These are phyloP conservation scores for Yarrowia sp. DNA, from an alignment of 805 yeast species.

Conservation along the genomic window DNA sequence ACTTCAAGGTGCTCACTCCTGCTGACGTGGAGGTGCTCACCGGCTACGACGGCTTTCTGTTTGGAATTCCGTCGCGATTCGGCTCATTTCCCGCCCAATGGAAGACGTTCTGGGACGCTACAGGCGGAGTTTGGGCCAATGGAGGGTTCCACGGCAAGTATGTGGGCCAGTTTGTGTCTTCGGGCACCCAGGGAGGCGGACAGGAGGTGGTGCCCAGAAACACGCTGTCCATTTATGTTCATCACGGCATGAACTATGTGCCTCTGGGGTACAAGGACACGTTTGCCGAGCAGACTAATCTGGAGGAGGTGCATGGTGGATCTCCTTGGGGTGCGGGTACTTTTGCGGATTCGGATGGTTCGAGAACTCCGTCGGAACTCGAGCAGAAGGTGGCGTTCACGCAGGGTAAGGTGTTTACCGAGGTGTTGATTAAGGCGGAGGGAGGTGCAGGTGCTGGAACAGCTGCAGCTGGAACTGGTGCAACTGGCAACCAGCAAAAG, in stretches of 20 bases:
- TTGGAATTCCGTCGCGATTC: constrained; percentile 84
- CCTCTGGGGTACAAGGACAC: constrained; percentile 75
- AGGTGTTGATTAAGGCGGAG: constrained; percentile 38
- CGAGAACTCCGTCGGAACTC: constrained; percentile 60
- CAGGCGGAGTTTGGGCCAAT: constrained; percentile 76
- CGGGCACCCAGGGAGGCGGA: constrained; percentile 80
- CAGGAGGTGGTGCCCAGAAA: constrained; percentile 70
- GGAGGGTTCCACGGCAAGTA: constrained; percentile 74
- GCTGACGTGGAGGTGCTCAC: constrained; percentile 58
- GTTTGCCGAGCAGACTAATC: constrained; percentile 51
- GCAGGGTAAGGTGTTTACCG: constrained; percentile 67
- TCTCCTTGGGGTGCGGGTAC: constrained; percentile 88
- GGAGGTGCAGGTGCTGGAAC: constrained; percentile 27
- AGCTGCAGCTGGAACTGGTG: not conserved
- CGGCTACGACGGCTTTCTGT: constrained; percentile 73
- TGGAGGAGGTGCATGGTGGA: constrained; percentile 72
- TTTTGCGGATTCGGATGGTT: constrained; percentile 73
- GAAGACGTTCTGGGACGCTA: constrained; percentile 71
- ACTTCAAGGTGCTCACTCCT: constrained; percentile 54
- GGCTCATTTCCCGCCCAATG: constrained; percentile 81
- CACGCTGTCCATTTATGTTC: constrained; percentile 62
- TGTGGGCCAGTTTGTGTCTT: constrained; percentile 68
- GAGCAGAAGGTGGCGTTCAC: constrained; percentile 62
- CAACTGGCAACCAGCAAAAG: constrained; percentile 20
- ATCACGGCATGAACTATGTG: constrained; percentile 77